Conservation (phyloP, 2,329 filamentous ascomycete genomes). For the Dactylellina haptotyla region DNA sequence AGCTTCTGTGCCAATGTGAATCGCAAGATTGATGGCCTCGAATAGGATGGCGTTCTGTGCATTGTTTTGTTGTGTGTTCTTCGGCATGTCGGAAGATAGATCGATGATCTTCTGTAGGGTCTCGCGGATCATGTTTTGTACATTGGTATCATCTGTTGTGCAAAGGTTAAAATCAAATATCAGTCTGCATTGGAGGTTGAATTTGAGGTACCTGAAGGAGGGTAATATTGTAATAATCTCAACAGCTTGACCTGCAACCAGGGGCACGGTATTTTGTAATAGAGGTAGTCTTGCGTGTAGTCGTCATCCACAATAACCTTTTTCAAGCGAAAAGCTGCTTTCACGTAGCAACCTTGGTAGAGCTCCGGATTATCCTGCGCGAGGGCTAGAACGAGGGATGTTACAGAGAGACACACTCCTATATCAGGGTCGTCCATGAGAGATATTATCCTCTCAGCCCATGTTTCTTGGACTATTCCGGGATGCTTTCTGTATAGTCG, state of each 20-base stretch:
- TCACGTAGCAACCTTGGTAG: slow-evolving; percentile 93
- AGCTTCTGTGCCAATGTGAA: slow-evolving; percentile 94
- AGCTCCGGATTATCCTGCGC: slow-evolving; percentile 93
- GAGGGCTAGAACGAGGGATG: slow-evolving; percentile 91
- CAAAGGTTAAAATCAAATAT: slow-evolving; percentile 54
- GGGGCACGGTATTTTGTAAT: slow-evolving; percentile 99
- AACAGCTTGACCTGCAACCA: slow-evolving; percentile 98
- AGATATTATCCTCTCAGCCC: slow-evolving; percentile 98
- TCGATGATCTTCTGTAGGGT: slow-evolving; percentile 91
- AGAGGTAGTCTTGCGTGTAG: slow-evolving; percentile 88
- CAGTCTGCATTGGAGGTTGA: slow-evolving; percentile 4
- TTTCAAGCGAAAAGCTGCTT: slow-evolving; percentile 88
- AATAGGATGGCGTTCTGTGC: slow-evolving; percentile 98
- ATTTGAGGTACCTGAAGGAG: slow-evolving; percentile 77
- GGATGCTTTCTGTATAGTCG: slow-evolving; percentile 94
- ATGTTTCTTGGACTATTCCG: slow-evolving; percentile 92
- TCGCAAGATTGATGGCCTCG: slow-evolving; percentile 97
- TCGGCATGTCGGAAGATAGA: slow-evolving; percentile 88
- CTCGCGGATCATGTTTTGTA: slow-evolving; percentile 89
- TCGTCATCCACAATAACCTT: slow-evolving; percentile 90
- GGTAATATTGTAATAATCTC: slow-evolving; percentile 92
- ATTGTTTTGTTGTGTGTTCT: slow-evolving; percentile 99
- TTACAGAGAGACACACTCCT: slow-evolving; percentile 93
- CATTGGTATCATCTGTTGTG: slow-evolving; percentile 81
- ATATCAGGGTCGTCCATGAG: slow-evolving; percentile 96